Conservation (phyloP, 768 basidiomycete genomes). For the Rhizopogon roseolus region DNA sequence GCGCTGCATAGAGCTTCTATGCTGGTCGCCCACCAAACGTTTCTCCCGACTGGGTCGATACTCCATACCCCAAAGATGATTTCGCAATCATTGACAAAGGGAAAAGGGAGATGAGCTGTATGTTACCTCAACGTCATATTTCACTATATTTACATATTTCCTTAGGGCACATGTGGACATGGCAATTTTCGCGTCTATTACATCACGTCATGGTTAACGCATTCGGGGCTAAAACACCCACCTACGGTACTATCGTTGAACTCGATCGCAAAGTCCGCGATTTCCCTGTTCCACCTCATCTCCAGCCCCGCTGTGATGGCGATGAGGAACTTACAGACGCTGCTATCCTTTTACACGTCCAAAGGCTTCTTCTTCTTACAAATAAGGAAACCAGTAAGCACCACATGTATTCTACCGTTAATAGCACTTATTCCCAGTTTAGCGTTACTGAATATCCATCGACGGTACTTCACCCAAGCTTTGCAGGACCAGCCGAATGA, state of each 20-base stretch:
- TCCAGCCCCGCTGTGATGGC: conserved; percentile 32
- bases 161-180: conserved; percentile 54
- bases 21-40: conserved; percentile 59
- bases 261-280: conserved; percentile 60
- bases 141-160: not conserved
- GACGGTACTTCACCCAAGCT: conserved; percentile 64
- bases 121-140: conserved; percentile 10
- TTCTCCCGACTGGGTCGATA: conserved; percentile 49
- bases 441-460: conserved; percentile 64
- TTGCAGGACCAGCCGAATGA: conserved; percentile 56
- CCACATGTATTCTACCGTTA: not conserved
- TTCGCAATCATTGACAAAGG: conserved; percentile 31
- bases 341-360: conserved; percentile 26
- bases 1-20: conserved; percentile 47
- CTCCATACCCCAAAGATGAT: conserved; percentile 44
- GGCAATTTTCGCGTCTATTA: conserved; percentile 48
- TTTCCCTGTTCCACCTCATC: conserved; percentile 44
- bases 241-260: conserved; percentile 48
- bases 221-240: conserved; percentile 47
- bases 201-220: conserved; percentile 46
- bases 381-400: conserved; percentile 46
- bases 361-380: conserved; percentile 39
- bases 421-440: not conserved
- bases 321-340: conserved; percentile 13
- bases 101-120: conserved; percentile 39